These are phyloP conservation scores for Triangularia setosa DNA, from an alignment of 2,329 filamentous ascomycete species.

Conservation along the genomic window DNA sequence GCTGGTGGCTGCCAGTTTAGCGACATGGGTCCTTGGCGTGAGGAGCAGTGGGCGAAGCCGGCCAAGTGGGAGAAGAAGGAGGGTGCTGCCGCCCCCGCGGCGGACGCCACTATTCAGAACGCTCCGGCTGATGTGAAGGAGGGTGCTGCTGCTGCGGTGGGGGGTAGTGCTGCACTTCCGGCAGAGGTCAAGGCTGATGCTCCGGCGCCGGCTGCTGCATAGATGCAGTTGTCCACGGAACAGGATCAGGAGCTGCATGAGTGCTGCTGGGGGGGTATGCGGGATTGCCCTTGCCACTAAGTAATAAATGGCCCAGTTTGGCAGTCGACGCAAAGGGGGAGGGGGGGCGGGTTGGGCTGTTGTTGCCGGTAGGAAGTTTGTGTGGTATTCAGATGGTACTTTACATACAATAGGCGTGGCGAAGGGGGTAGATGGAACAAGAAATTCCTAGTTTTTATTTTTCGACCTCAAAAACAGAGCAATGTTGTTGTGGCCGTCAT, in stretches of 20 bases:
- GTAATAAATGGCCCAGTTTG: background rate
- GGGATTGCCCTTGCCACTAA: background rate
- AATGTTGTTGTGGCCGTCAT: no score
- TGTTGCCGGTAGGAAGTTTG: background rate
- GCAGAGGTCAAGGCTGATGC: conserved; percentile 26
- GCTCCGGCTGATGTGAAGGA: conserved; percentile 31
- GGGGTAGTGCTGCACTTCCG: conserved; percentile 25
- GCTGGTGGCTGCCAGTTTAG: conserved; percentile 77
- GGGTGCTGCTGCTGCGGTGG: conserved; percentile 34
- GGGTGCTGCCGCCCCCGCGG: conserved; percentile 30
- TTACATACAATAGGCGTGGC: background rate
- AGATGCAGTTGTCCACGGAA: conserved; percentile 7
- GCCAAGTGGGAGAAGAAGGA: conserved; percentile 62
- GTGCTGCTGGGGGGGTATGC: background rate
- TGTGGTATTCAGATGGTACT: background rate
- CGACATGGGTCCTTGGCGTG: conserved; percentile 87
- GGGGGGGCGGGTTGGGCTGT: background rate
- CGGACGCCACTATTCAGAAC: conserved; percentile 35
- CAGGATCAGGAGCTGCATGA: background rate
- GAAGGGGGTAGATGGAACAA: background rate
- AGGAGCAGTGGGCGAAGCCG: conserved; percentile 62
- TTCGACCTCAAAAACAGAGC: background rate
- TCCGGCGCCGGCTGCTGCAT: conserved; percentile 27
- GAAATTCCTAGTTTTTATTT: background rate
- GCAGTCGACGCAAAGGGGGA: background rate